Conservation (phyloP, 2,329 filamentous ascomycete genomes). For the Diaporthe sp. region DNA sequence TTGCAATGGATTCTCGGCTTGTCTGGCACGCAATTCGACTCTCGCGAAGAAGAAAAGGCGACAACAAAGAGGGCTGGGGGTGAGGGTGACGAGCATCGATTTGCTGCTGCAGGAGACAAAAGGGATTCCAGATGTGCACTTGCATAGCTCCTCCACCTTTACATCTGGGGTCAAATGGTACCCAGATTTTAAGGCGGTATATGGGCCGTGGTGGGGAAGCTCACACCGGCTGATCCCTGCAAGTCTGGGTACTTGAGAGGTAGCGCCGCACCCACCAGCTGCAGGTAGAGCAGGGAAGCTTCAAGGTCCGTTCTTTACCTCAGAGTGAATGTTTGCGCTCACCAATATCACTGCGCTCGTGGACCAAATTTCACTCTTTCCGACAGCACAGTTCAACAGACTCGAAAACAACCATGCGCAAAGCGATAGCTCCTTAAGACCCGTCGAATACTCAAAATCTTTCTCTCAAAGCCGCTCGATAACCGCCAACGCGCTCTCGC, state of each 20-base stretch:
- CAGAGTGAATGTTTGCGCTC: background rate
- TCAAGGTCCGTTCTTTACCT: background rate
- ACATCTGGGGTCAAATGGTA: constrained; percentile 10
- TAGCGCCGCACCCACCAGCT: background rate
- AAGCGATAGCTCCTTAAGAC: background rate
- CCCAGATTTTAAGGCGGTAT: background rate
- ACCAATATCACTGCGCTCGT: background rate
- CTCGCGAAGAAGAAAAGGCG: background rate
- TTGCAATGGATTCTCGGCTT: background rate
- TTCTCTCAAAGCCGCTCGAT: background rate
- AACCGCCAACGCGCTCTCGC: background rate
- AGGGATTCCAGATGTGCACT: background rate
- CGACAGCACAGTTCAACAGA: background rate
- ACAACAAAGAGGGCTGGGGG: background rate
- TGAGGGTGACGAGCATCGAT: background rate
- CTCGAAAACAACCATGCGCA: background rate
- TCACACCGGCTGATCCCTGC: background rate
- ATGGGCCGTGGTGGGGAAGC: background rate
- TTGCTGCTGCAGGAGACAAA: background rate
- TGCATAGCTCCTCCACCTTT: background rate
- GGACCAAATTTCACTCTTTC: background rate
- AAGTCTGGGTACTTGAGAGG: background rate
- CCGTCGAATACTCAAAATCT: background rate
- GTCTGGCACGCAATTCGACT: background rate
- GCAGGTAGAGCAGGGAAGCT: constrained; percentile 13